phyloP scores from a whole-genome alignment of 1,139 yeast species.

The Candida sanyaensis region DNA sequence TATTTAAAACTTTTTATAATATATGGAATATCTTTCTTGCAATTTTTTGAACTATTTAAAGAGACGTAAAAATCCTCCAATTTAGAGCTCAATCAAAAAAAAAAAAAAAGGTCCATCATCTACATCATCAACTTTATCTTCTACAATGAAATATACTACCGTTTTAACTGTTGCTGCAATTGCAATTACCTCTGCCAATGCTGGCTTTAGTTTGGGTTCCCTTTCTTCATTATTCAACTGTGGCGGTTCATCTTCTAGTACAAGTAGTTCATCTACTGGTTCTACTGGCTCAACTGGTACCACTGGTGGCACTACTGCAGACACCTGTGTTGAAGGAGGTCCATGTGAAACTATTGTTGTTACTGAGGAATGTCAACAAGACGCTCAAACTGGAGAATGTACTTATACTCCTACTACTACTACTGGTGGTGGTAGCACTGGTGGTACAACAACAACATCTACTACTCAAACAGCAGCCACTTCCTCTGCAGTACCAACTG shows the following conservation, averaged over 20 bases:
- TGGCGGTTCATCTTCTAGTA: background rate
- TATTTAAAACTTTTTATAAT: too few relatives aligned
- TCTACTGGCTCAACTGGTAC: background rate
- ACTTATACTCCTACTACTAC: background rate
- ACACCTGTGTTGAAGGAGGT: background rate
- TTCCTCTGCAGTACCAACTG: conserved; percentile 1
- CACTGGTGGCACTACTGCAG: background rate
- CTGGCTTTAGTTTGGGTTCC: background rate
- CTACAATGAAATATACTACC: conserved; percentile 1
- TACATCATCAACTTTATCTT: background rate
- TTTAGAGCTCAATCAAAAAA: too few relatives aligned
- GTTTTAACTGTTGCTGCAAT: conserved; percentile 1
- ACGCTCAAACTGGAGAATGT: background rate
- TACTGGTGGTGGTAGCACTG: background rate
- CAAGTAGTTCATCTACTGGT: background rate
- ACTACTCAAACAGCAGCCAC: background rate
- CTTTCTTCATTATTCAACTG: background rate
- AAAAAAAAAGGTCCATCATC: too few relatives aligned
- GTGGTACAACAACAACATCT: background rate
- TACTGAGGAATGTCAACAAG: too few relatives aligned
- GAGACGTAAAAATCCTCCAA: too few relatives aligned
- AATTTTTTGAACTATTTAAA: too few relatives aligned
- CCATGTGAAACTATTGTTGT: too few relatives aligned
- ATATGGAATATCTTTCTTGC: too few relatives aligned
- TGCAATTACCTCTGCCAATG: background rate